phyloP scores from a whole-genome alignment of 768 basidiomycete genomes.

The Roridomyces roridus region DNA sequence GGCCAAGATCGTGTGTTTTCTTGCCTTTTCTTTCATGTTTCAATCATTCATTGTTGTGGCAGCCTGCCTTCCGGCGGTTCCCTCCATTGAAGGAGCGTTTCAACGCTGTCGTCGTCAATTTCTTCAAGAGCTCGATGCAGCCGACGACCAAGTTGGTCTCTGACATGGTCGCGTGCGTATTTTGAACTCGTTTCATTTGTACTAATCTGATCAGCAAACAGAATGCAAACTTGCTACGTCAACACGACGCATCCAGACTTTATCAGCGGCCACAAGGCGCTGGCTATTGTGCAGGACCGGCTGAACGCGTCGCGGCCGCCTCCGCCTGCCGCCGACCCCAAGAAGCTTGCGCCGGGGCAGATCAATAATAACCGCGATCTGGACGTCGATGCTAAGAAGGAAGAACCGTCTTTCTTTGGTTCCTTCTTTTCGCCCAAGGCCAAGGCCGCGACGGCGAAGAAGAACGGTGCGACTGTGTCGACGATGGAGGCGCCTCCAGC shows the following conservation, averaged over 20 bases:
- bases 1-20: constrained; percentile 78
- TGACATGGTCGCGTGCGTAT: constrained; percentile 87
- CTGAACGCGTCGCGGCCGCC: constrained; percentile 83
- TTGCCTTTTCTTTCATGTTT: neutral
- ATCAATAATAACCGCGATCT: constrained; percentile 95
- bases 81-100: constrained; percentile 97
- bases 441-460: constrained; percentile 62
- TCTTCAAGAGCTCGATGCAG: constrained; percentile 92
- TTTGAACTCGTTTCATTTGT: neutral
- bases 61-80: constrained; percentile 97
- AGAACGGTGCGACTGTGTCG: constrained; percentile 50
- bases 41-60: constrained; percentile 17
- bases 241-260: constrained; percentile 99
- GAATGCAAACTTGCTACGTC: constrained; percentile 98
- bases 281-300: constrained; percentile 84
- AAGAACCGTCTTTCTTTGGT: constrained; percentile 92
- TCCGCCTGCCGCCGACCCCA: constrained; percentile 64
- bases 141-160: constrained; percentile 95
- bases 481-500: constrained; percentile 77
- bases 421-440: constrained; percentile 86
- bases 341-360: constrained; percentile 67
- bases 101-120: constrained; percentile 94
- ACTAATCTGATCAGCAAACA: constrained; percentile 32
- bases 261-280: constrained; percentile 96
- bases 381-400: constrained; percentile 88